Percentiles rank a stretch among this genome's conserved stretches.
These are phyloP conservation scores for Grigorovia jiainica DNA, from an alignment of 805 yeast genomes.

Conservation along the genomic window DNA sequence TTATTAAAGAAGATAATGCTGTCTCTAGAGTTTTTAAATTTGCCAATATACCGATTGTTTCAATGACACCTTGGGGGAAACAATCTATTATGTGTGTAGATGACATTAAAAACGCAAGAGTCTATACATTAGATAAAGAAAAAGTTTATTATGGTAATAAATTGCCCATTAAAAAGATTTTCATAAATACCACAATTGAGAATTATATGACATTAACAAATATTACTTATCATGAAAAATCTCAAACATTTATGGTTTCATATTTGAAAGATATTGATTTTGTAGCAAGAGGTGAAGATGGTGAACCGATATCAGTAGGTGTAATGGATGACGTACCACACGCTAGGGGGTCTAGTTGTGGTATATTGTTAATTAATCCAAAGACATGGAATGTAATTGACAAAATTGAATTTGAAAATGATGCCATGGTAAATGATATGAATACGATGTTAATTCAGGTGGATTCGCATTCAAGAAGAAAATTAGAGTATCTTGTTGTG, in stretches of 20 bases:
- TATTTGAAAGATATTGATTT: slow-evolving; percentile 52
- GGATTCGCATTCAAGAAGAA: slow-evolving; percentile 32
- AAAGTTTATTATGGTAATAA: slow-evolving; percentile 46
- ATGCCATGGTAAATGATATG: slow-evolving; percentile 43
- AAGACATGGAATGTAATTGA: slow-evolving; percentile 71
- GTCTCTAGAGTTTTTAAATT: slow-evolving; percentile 58
- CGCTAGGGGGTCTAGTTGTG: slow-evolving; percentile 51
- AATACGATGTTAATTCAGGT: slow-evolving; percentile 30
- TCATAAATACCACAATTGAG: slow-evolving; percentile 34
- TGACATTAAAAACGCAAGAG: slow-evolving; percentile 56
- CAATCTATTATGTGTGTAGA: slow-evolving; percentile 58
- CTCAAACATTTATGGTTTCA: slow-evolving; percentile 55
- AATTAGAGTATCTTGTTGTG: slow-evolving; percentile 60
- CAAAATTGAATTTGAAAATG: slow-evolving; percentile 50
- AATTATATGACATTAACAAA: slow-evolving; percentile 44
- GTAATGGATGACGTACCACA: slow-evolving; percentile 36
- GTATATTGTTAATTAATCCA: slow-evolving; percentile 60
- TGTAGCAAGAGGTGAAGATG: slow-evolving; percentile 67
- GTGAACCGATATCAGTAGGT: slow-evolving; percentile 47
- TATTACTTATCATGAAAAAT: slow-evolving; percentile 58
- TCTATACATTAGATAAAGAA: slow-evolving; percentile 30
- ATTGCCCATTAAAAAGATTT: slow-evolving; percentile 46
- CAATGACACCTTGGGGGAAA: slow-evolving; percentile 36
- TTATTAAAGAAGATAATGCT: slow-evolving; percentile 56
- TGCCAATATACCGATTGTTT: slow-evolving; percentile 53